phyloP scores from a whole-genome alignment of 2,329 filamentous ascomycete species.

The Bipolaris sorokiniana region DNA sequence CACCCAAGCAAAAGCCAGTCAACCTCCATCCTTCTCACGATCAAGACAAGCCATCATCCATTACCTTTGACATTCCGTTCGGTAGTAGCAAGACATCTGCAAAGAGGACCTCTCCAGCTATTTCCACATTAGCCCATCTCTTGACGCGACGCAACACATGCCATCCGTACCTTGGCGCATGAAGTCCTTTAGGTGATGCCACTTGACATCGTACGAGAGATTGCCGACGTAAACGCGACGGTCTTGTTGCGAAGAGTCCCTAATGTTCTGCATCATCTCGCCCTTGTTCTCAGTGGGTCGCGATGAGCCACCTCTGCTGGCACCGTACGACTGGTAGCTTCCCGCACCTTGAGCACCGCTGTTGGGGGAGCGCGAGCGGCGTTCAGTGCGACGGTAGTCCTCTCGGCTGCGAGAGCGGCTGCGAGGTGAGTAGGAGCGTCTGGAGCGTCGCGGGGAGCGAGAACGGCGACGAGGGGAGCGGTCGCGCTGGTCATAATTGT shows the following conservation, averaged over 20 bases:
- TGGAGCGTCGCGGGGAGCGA: slow-evolving; percentile 55
- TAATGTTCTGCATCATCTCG: slow-evolving; percentile 93
- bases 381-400: slow-evolving; percentile 54
- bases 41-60: slow-evolving; percentile 84
- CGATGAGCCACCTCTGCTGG: slow-evolving; percentile 57
- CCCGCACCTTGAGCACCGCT: slow-evolving; percentile 72
- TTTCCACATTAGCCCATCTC: slow-evolving; percentile 46
- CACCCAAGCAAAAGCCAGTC: slow-evolving; percentile 88
- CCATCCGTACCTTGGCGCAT: slow-evolving; percentile 91
- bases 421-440: slow-evolving; percentile 68
- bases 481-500: slow-evolving; percentile 49
- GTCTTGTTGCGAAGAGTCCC: slow-evolving; percentile 96
- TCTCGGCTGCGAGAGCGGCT: slow-evolving; percentile 80
- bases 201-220: slow-evolving; percentile 99
- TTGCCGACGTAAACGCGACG: slow-evolving; percentile 99
- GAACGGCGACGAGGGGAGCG: slow-evolving; percentile 73
- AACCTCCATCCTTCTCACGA: slow-evolving; percentile 92
- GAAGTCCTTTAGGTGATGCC: slow-evolving; percentile 99
- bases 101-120: slow-evolving; percentile 99
- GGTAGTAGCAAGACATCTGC: slow-evolving; percentile 99
- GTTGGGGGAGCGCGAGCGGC: slow-evolving; percentile 81
- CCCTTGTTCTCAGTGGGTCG: slow-evolving; percentile 88
- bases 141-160: slow-evolving; percentile 17
- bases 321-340: slow-evolving; percentile 65
- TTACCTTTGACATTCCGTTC: slow-evolving; percentile 99